Evolutionary conservation across 352 stramenopile species (phyloP), one percentile per base, ranked within the genome.

Genomic region (Phytophthora aleatoria): DNA sequence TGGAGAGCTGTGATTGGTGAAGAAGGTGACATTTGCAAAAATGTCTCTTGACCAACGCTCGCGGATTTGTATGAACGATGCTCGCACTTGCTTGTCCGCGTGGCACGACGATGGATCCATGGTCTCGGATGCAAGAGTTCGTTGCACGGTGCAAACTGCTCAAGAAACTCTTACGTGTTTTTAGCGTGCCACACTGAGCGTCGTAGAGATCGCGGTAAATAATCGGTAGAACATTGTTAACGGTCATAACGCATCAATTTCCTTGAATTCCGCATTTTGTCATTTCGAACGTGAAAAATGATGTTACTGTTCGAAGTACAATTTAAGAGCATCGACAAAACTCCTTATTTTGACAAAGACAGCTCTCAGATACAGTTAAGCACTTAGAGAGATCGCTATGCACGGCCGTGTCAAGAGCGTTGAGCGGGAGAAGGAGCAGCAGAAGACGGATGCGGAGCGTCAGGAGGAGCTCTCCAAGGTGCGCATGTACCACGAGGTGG

Each of bases 401-500:
- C 83, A 91, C 64, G 83, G 83, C 8, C 83, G 83, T 38, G 81
- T 92, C 39, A 92, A 92, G 77, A 87, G 83, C 62, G 77, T 84
- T 12, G 79, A 90, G 69, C 83, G 75, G 60, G 81, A 89, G 77
- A 87, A 87, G 61, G 81, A 92, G 58, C 64, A 87, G 60, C 63
- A 72, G 36, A 89, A 89, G 64, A 87, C 74, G 15, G 75, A 89
- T 62, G 76, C 72, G 38, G 73, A 92, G 64, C 78, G 81, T 35
- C 69, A 81, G 26, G 83, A 90, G 56, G 80, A 89, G 54, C 64
- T 89, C 42, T 72, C 70, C 48, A 86, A 83, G 54, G 75, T 91
- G 62, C 79, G 73, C 39, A 83, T 85, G 75, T 95, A 92, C 69
- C 81, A 92, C 60, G 81, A 95, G 41, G 82, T 95, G 28, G 81